phyloP scores from a whole-genome alignment of 169 alveolate genomes.

The Cystoisospora suis region DNA sequence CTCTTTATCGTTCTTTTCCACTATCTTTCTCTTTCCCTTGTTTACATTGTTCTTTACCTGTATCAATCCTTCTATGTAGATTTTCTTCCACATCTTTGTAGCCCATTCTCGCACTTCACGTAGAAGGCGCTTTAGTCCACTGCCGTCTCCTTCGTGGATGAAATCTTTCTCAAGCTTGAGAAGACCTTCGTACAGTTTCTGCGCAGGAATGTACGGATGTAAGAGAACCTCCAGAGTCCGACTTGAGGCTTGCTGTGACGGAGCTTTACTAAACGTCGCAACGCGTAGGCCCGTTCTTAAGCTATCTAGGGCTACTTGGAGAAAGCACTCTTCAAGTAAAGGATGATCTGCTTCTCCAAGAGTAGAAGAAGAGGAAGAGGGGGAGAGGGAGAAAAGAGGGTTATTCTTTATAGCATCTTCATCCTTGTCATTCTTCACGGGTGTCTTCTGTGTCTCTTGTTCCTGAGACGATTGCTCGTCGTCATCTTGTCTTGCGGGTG shows the following conservation, averaged over 20 bases:
- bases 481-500: no score
- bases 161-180: background rate
- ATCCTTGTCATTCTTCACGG: no score
- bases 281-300: background rate
- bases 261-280: background rate
- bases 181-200: background rate
- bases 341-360: background rate
- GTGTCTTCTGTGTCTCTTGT: no score
- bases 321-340: background rate
- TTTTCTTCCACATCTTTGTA: background rate
- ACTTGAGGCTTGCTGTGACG: constrained; percentile 28
- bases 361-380: constrained; percentile 17
- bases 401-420: no score
- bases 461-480: no score
- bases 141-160: background rate
- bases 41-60: background rate
- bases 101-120: constrained; percentile 10
- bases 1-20: no score
- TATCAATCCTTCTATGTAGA: constrained; percentile 19
- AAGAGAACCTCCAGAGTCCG: background rate
- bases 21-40: no score
- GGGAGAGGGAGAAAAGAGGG: background rate
- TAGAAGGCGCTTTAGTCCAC: background rate
- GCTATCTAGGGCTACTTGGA: background rate
- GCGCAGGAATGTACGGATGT: background rate